Evolutionary conservation across 2,329 filamentous ascomycete genomes (phyloP).

Genomic region (Alternaria longipes): DNA sequence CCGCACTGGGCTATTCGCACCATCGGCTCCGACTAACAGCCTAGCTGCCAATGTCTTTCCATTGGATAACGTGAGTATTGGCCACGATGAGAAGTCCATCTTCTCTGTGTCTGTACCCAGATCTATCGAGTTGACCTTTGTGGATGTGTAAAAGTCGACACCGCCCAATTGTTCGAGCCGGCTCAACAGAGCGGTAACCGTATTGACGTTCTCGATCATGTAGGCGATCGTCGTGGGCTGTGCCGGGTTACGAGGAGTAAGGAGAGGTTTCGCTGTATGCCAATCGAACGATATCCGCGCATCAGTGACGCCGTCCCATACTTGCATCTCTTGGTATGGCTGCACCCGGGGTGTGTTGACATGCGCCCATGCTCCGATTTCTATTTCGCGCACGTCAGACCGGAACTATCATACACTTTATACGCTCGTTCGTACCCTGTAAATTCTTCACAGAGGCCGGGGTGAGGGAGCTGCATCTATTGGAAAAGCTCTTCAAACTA

Average conservation of each 20-base stretch:
- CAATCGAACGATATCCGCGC: constrained; percentile 91
- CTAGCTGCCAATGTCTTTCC: constrained; percentile 77
- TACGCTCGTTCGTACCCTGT: constrained; percentile 54
- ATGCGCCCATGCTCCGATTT: constrained; percentile 86
- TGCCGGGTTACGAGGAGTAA: constrained; percentile 53
- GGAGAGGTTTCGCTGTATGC: constrained; percentile 57
- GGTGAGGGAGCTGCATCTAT: constrained; percentile 94
- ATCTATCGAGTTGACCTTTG: constrained; percentile 80
- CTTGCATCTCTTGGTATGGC: constrained; percentile 94
- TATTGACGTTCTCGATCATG: constrained; percentile 95
- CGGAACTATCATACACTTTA: neutral
- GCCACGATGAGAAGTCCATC: constrained; percentile 85
- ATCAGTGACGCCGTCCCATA: constrained; percentile 93
- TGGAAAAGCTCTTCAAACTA: constrained; percentile 77
- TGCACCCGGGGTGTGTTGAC: constrained; percentile 78
- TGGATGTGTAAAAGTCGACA: constrained; percentile 76
- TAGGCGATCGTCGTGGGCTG: constrained; percentile 77
- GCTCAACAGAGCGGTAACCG: constrained; percentile 79
- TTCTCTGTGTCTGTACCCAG: constrained; percentile 73
- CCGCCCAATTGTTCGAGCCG: constrained; percentile 73
- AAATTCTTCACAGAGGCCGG: constrained; percentile 87
- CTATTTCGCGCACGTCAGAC: constrained; percentile 36
- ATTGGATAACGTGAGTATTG: constrained; percentile 76
- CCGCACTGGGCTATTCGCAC: constrained; percentile 92
- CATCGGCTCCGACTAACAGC: constrained; percentile 90